Base-by-base conservation (phyloP, 768 basidiomycete genomes). In the Calocybe gangraenosa region DNA sequence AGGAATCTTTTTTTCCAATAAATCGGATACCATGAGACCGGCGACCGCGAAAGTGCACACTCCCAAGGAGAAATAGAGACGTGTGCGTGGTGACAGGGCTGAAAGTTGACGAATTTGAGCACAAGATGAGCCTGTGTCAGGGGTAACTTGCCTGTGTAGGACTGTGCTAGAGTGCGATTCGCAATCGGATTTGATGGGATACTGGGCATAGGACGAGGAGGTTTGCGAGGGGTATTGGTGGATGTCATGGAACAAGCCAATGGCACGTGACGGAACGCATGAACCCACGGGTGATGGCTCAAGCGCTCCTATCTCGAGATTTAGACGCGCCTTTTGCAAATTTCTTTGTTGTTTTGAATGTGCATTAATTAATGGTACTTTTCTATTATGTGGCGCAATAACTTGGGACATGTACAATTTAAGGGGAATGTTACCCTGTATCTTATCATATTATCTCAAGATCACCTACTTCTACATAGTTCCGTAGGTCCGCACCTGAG, bases 11-110 rank as follows among this genome's bases (percentile, higher is more conserved):
- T 67, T 67, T 54, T 82, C 79, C 31, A 82, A 58, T 41, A 71
- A 69, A 54, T 80, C 69, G 31, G 81, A 79, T 33, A 73, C 51
- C 30, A 66, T 52, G 20, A 81, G 53, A 14, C 81, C 81, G 17
- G 60, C 60, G 7, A 59, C 65, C 9, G 73, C 79, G 20, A 80
- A 57, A 3, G 67, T 57, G 49, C 73, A 79, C 37, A 75, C 58
- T 4, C 63, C 71, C 46, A 79, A 62, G 3, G 78, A 78, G 37
- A 82, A 53, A 41, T 66, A 63, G 21, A 80, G 65, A 28, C 81
- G 76, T 32, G 77, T 78, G 21, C 66, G 62, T 20, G 79, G 62
- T 9, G 81, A 76, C 23, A 83, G 67, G 33, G 71, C 81, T 82
- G 37, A 7, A 42, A 32, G 39, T 45, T 11, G 41, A 19, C 44